Conservation (phyloP, 345 rosid genomes). For the Diplotaxis tenuifolia region DNA sequence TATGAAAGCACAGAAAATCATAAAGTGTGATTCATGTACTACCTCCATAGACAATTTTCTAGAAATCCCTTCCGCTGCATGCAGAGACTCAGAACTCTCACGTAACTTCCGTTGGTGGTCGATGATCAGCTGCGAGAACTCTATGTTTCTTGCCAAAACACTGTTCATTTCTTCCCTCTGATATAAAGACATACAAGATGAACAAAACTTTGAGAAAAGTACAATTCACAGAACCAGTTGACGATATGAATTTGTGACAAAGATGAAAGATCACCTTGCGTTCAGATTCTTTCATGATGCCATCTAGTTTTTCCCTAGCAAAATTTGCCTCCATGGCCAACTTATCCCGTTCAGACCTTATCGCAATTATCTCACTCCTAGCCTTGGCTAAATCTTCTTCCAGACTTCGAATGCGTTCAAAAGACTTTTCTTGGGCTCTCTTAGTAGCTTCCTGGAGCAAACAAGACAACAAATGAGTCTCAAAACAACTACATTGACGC, state of each 20-base stretch:
- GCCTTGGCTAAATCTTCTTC: conserved; percentile 77
- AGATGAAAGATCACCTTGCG: conserved; percentile 56
- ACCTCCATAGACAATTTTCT: conserved; percentile 91
- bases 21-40: conserved; percentile 3
- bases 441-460: conserved; percentile 69
- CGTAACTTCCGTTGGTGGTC: conserved; percentile 80
- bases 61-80: conserved; percentile 69
- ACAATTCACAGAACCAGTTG: conserved; percentile 8
- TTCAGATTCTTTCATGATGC: conserved; percentile 71
- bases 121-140: conserved; percentile 74
- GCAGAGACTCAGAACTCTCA: conserved; percentile 69
- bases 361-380: conserved; percentile 66
- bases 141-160: conserved; percentile 76
- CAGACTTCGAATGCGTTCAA: conserved; percentile 61
- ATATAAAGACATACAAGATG: conserved; percentile 21
- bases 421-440: conserved; percentile 71
- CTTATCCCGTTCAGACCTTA: conserved; percentile 80
- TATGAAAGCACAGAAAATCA: background rate
- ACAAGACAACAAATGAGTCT: conserved; percentile 3
- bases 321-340: conserved; percentile 68
- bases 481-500: conserved; percentile 21
- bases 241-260: conserved; percentile 2
- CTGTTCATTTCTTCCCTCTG: conserved; percentile 69
- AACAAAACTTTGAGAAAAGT: conserved; percentile 17
- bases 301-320: conserved; percentile 69